Base-by-base conservation (phyloP, 441 rosid species). In the Macaranga tanarius region DNA sequence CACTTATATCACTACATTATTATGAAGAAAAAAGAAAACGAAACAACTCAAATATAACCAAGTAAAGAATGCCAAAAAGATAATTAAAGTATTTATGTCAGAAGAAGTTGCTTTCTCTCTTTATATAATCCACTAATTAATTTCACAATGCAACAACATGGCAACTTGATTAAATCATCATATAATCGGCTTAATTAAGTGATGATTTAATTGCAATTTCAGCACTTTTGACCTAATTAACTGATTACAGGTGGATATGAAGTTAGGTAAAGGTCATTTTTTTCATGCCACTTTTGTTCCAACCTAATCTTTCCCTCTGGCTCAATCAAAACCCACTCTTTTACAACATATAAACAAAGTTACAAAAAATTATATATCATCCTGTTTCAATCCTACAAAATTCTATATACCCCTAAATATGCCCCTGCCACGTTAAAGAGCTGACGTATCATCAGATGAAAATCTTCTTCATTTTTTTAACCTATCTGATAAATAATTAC, bases 221-320 rank as follows among this genome's bases (percentile, higher is more conserved):
- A 20, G 59, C 23, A 59, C 22, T 71, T 55, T 71, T 75, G 75
- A 73, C 75, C 72, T 20, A 17, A 47, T 55, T 50, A 76, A 77
- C 70, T 67, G 73, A 42, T 73, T 19, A 62, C 75, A 77, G 62
- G 75, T 76, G 82, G 80, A 45, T 12, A 16, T 20, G 15, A 61
- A 73, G 76, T 82, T 81, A 77, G 87, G 88, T 81, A 78, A 52
- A 74, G 72, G 84, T 81, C 83, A 38, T 71, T 69, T 74, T 81
- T 73, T 70, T 47, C 22, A 28, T 38, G 59, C 79, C 76, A 67
- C 69, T 79, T 77, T 61, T 64, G 25, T 72, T 67, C 79, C 54
- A 79, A 73, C 82, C 80, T 69, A 72, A 68, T 47, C 64, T 67
- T 71, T 63, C 47, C 59, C n/a, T 22, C 62, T n/a, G n/a, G 9